A percentile compares a stretch with the other conserved stretches of the same genome.
Evolutionary conservation across 345 rosid species (phyloP).

Genomic region (Rhizophora mangle): DNA sequence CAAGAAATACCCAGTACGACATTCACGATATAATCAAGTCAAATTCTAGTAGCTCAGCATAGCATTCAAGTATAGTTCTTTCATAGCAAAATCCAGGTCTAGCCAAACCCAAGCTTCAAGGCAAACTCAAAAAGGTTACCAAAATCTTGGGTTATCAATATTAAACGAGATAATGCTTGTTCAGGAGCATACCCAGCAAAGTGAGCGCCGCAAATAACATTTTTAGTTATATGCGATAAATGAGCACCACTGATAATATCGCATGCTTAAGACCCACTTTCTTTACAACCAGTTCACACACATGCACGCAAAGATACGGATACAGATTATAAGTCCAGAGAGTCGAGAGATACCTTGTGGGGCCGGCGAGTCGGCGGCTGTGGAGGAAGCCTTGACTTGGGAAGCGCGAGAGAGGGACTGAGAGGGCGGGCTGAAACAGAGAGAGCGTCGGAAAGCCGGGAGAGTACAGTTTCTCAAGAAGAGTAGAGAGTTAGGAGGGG

Average conservation of each 20-base stretch:
- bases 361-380: conserved; percentile 20
- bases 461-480: conserved; percentile 34
- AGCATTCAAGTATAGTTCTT: too few species aligned
- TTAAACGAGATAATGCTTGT: too few species aligned
- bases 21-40: too few species aligned
- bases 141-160: background rate
- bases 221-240: too few species aligned
- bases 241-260: too few species aligned
- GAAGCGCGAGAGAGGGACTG: conserved; percentile 41
- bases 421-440: conserved; percentile 33
- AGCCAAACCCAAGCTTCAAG: background rate
- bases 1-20: too few species aligned
- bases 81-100: background rate
- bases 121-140: background rate
- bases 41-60: too few species aligned
- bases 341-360: conserved; percentile 38
- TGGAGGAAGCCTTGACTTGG: conserved; percentile 65
- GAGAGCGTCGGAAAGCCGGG: conserved; percentile 35
- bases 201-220: too few species aligned
- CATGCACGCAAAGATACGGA: background rate
- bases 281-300: background rate
- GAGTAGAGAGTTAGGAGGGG: conserved; percentile 45
- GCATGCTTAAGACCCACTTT: too few species aligned
- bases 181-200: too few species aligned
- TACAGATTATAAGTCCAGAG: background rate